Percentiles rank a stretch among this genome's conserved stretches.
Evolutionary conservation across 495 filamentous ascomycete species (phyloP).

Genomic region (Achaetomiella virescens): DNA sequence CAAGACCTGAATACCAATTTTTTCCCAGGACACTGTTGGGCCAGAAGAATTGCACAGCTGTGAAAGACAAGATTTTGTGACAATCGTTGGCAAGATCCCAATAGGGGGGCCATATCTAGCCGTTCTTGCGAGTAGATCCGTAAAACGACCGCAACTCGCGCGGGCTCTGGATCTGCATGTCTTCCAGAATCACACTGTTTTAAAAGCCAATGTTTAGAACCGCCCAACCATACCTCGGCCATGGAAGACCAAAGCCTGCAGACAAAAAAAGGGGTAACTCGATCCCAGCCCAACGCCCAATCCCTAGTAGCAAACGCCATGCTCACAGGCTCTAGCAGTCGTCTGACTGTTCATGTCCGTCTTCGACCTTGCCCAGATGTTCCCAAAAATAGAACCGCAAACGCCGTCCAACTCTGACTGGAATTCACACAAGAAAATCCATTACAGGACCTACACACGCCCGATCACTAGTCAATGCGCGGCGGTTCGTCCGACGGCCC

Average conservation of each 20-base stretch:
- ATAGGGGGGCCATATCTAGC: background rate
- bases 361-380: background rate
- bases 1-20: conserved; percentile 15
- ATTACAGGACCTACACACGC: background rate
- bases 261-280: background rate
- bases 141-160: too few species aligned
- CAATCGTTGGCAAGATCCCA: background rate
- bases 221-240: background rate
- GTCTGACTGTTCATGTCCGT: background rate
- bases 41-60: too few species aligned
- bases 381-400: background rate
- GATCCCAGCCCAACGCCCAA: conserved; percentile 1
- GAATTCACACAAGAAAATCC: background rate
- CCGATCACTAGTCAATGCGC: conserved; percentile 27
- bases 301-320: conserved; percentile 1
- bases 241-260: background rate
- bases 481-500: conserved; percentile 28
- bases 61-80: background rate
- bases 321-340: background rate
- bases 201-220: background rate
- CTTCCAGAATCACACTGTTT: background rate
- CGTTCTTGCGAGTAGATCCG: too few species aligned
- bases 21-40: background rate
- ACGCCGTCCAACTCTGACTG: background rate
- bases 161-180: background rate